Evolutionary conservation across 2,329 filamentous ascomycete genomes (phyloP).

Genomic region (Aspergillus awamori): DNA sequence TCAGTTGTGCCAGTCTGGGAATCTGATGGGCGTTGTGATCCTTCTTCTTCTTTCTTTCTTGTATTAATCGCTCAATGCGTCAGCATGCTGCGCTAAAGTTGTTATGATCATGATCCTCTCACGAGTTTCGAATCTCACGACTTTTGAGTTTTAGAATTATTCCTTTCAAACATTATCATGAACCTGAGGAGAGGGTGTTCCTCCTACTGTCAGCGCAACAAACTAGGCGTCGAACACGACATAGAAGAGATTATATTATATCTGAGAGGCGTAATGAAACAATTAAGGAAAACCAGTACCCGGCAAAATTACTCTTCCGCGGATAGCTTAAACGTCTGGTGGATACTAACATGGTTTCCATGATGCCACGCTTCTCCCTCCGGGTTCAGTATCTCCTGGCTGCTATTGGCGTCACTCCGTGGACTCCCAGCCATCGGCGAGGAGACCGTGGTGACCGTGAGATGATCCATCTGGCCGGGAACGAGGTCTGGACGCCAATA

Average conservation of each 20-base stretch:
- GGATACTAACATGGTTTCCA: conserved; percentile 6
- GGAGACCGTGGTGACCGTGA: conserved; percentile 3
- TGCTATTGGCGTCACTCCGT: neutral
- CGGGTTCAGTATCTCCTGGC: conserved; percentile 11
- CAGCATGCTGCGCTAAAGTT: neutral
- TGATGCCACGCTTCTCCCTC: neutral
- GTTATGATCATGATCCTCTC: neutral
- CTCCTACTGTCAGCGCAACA: too few species aligned
- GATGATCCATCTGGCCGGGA: neutral
- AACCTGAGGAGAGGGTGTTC: too few species aligned
- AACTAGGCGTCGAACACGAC: too few species aligned
- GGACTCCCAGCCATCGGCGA: neutral
- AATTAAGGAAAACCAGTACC: too few species aligned
- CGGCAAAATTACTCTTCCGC: neutral
- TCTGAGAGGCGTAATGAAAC: too few species aligned
- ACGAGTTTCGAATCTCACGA: too few species aligned
- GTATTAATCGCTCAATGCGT: neutral
- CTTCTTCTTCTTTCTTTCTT: neutral
- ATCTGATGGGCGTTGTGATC: conserved; percentile 35
- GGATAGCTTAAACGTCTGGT: conserved; percentile 8
- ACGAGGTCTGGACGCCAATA: conserved; percentile 14
- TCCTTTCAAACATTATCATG: too few species aligned
- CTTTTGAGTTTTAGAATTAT: too few species aligned
- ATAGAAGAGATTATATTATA: too few species aligned
- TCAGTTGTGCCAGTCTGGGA: conserved; percentile 53